Percentiles rank a stretch among this genome's conserved stretches.
Evolutionary conservation across 176 grass and related monocot genomes (phyloP).

Genomic region (Oropetium thomaeum): DNA sequence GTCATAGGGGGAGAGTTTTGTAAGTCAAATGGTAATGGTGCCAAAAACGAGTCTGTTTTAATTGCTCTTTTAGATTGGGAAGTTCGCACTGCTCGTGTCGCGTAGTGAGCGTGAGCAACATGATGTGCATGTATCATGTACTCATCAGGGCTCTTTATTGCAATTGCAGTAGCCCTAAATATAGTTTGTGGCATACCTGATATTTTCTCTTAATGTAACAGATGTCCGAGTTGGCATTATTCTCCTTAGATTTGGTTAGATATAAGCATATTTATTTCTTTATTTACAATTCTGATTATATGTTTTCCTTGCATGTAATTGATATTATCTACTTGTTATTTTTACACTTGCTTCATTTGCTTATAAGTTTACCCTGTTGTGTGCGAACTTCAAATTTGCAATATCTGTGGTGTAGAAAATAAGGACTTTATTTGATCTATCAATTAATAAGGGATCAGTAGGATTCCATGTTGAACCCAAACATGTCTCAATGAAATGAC

Average conservation of each 20-base stretch:
- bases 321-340: constrained; percentile 1
- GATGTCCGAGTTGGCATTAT: background rate
- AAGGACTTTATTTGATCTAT: background rate
- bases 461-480: background rate
- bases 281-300: background rate
- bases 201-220: background rate
- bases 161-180: background rate
- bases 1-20: background rate
- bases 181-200: background rate
- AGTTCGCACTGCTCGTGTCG: background rate
- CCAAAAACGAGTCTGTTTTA: constrained; percentile 7
- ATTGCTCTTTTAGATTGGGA: background rate
- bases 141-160: background rate
- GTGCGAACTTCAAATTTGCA: background rate
- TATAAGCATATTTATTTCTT: background rate
- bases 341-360: background rate
- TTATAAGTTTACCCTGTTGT: constrained; percentile 5
- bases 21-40: background rate
- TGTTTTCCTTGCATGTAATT: background rate
- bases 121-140: background rate
- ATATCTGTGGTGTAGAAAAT: background rate
- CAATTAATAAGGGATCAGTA: background rate
- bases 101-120: background rate
- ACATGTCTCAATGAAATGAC: background rate
- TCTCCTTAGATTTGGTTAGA: background rate